phyloP scores from a whole-genome alignment of 2,329 filamentous ascomycete species.

The Pseudovirgaria hyperparasitica region DNA sequence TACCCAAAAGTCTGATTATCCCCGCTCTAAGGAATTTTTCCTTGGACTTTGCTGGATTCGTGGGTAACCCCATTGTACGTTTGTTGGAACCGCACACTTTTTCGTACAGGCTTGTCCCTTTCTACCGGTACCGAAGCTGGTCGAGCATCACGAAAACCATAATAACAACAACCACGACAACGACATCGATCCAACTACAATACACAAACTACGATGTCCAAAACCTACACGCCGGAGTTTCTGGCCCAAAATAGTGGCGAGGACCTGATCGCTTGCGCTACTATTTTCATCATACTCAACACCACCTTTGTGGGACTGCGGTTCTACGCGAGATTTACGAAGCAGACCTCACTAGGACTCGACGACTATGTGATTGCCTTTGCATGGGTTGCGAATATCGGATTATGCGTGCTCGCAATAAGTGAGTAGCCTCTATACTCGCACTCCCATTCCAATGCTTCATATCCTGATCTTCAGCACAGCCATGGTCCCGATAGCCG shows the following conservation, averaged over 20 bases:
- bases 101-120: too few relatives aligned
- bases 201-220: too few relatives aligned
- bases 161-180: too few relatives aligned
- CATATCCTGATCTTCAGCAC: not conserved
- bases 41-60: too few relatives aligned
- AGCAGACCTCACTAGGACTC: constrained; percentile 8
- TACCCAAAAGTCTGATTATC: too few relatives aligned
- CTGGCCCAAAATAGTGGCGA: constrained; percentile 10
- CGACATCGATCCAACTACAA: too few relatives aligned
- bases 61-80: too few relatives aligned
- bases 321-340: constrained; percentile 12
- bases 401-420: constrained; percentile 11
- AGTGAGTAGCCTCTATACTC: constrained; percentile 6
- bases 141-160: too few relatives aligned
- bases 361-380: constrained; percentile 13
- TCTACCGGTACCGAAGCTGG: too few relatives aligned
- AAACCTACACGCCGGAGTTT: constrained; percentile 7
- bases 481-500: constrained; percentile 14
- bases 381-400: constrained; percentile 12
- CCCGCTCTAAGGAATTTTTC: too few relatives aligned
- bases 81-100: too few relatives aligned
- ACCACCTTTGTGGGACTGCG: constrained; percentile 12
- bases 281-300: constrained; percentile 9
- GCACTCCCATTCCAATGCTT: not conserved
- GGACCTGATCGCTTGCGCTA: constrained; percentile 8